Conservation (phyloP, 164 flowering plant species). For the Berberis vulgaris region DNA sequence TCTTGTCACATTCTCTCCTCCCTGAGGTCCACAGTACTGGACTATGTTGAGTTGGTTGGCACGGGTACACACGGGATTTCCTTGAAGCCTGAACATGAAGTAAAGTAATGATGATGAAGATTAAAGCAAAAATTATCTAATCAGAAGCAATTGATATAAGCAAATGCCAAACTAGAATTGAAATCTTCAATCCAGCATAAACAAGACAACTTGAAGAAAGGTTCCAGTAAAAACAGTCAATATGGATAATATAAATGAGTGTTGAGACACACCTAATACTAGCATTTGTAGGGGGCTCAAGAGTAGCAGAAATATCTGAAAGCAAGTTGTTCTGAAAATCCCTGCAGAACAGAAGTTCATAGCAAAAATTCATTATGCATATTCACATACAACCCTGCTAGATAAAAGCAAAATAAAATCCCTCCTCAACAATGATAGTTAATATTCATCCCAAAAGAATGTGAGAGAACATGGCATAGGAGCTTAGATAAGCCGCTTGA, state of each 20-base stretch:
- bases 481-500: neutral
- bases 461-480: neutral
- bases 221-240: neutral
- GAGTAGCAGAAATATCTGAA: slow-evolving; percentile 40
- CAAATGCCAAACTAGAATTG: neutral
- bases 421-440: neutral
- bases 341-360: slow-evolving; percentile 29
- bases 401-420: neutral
- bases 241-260: neutral
- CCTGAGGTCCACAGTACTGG: slow-evolving; percentile 34
- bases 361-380: neutral
- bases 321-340: slow-evolving; percentile 54
- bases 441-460: neutral
- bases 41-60: slow-evolving; percentile 31
- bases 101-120: neutral
- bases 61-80: slow-evolving; percentile 55
- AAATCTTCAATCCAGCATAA: neutral
- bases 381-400: neutral
- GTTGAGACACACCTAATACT: slow-evolving; percentile 41
- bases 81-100: slow-evolving; percentile 49
- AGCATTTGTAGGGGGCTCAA: slow-evolving; percentile 47
- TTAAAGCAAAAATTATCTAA: neutral
- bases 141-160: neutral
- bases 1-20: slow-evolving; percentile 5
- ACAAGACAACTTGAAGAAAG: neutral